Percentiles rank a stretch among this genome's conserved stretches.
These are phyloP conservation scores for Posidonia oceanica DNA, from an alignment of 116 monocot genomes.

Conservation along the genomic window DNA sequence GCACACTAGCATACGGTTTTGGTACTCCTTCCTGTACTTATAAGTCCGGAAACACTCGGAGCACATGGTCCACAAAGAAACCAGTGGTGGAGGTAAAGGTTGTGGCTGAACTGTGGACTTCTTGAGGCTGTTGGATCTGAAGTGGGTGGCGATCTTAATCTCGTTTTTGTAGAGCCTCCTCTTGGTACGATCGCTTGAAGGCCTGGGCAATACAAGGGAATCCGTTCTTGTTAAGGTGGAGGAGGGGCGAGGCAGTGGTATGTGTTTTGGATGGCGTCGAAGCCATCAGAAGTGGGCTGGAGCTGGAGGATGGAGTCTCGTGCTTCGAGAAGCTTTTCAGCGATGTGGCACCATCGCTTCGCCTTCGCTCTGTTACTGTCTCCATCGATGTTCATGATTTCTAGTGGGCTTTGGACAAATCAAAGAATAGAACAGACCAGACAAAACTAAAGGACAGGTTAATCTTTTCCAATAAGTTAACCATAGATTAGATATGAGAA, in stretches of 20 bases:
- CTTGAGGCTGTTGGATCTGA: neutral
- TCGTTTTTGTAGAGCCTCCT: constrained; percentile 8
- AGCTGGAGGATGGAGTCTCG: constrained; percentile 57
- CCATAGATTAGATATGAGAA: too few relatives aligned
- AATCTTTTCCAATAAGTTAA: too few relatives aligned
- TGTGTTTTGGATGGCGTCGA: constrained; percentile 11
- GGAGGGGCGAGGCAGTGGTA: constrained; percentile 77
- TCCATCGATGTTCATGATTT: neutral
- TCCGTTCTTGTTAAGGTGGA: constrained; percentile 30
- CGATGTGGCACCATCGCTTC: neutral
- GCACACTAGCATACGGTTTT: constrained; percentile 11
- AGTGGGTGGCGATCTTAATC: constrained; percentile 8
- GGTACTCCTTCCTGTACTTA: neutral
- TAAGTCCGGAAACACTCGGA: constrained; percentile 47
- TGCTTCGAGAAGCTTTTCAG: constrained; percentile 35
- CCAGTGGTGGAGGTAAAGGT: neutral
- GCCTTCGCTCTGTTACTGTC: constrained; percentile 14
- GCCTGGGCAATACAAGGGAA: constrained; percentile 29
- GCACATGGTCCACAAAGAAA: constrained; percentile 63
- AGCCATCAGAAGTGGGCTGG: constrained; percentile 13
- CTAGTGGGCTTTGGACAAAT: too few relatives aligned
- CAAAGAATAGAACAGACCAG: too few relatives aligned
- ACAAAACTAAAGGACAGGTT: too few relatives aligned
- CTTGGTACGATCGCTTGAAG: constrained; percentile 36
- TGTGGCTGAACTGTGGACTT: neutral